Percentiles rank a stretch among this genome's conserved stretches.
These are phyloP conservation scores for Pichia cactophila DNA, from an alignment of 1,139 yeast species.

Conservation along the genomic window DNA sequence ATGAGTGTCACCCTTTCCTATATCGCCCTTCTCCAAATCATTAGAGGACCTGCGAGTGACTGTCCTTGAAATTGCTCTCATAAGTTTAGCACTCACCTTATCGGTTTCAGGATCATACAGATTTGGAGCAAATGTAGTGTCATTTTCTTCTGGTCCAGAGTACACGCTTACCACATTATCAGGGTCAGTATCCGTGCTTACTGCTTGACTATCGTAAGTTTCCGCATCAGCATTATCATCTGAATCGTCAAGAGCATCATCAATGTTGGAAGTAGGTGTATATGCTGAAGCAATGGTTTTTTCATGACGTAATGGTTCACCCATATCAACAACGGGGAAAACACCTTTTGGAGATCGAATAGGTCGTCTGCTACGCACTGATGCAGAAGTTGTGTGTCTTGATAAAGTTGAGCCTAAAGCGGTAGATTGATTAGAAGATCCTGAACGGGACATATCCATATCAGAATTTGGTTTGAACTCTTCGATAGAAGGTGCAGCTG, in stretches of 20 bases:
- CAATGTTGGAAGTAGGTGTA: constrained; percentile 12
- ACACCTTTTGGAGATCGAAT: constrained; percentile 63
- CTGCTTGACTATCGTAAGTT: neutral
- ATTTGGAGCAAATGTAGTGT: constrained; percentile 10
- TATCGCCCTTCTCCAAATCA: constrained; percentile 21
- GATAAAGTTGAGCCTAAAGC: constrained; percentile 5
- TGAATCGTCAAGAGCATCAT: constrained; percentile 10
- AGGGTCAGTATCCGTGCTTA: neutral
- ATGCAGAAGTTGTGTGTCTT: constrained; percentile 4
- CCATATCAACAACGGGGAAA: constrained; percentile 76
- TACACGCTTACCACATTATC: constrained; percentile 1
- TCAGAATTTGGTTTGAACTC: constrained; percentile 13
- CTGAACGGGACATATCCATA: constrained; percentile 5
- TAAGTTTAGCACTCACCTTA: constrained; percentile 25
- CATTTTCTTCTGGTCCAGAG: constrained; percentile 5
- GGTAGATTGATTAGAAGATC: neutral
- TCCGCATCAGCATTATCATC: constrained; percentile 1
- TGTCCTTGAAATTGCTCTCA: constrained; percentile 25
- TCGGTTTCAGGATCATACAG: constrained; percentile 22
- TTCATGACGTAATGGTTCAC: constrained; percentile 49
- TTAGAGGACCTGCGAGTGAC: constrained; percentile 9
- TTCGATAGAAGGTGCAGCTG: neutral
- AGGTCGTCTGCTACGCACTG: constrained; percentile 4
- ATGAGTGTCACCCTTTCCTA: constrained; percentile 5
- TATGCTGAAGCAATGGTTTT: constrained; percentile 43